Evolutionary conservation across 78 protist genomes (phyloP), one percentile per base, ranked within the genome.

Genomic region (Speleostelium caveatum): DNA sequence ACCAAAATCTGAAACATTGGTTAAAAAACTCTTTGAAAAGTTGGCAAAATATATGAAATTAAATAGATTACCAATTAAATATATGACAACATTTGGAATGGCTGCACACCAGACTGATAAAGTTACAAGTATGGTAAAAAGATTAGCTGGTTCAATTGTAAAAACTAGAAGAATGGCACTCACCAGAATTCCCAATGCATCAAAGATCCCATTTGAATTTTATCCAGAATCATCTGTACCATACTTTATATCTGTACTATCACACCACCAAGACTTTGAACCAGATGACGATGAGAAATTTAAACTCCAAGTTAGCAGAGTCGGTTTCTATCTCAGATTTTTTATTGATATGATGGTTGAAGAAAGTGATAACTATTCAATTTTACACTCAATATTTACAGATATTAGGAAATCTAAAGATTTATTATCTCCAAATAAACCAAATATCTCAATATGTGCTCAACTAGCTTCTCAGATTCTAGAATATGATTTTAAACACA

Each of bases 11-110:
- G 91, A 83, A 32, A 42, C 24, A 22, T 32, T 83, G 0, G 51
- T 68, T 30, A 39, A 53, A 28, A 73, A 53, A 39, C 32, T 83
- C 68, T 59, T 83, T 38, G 69, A 69, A 21, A 83, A 83, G 33
- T 22, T 83, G 14, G 72, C 61, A 45, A 69, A 83, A 16, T 59
- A 42, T 1, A 55, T 83, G 16, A n/a, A 24, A 38, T 42, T 83
- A 3, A 83, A 83, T 59, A 42, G 79, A 24, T 16, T 83, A 19
- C 91, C 77, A 59, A 12, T 69, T 53, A 49, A 58, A 21, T 83
- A 68, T 51, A 69, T 83, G 91, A 58, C 79, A 14, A 79, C 91
- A 1, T 83, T 83, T 59, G 91, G 91, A 39, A 35, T 83, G 91
- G 75, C 91, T 3, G 91, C 91, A 2, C 69, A 71, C 30, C 91